Evolutionary conservation across 208 protist genomes (phyloP).

Genomic region (Angomonas ambiguus): DNA sequence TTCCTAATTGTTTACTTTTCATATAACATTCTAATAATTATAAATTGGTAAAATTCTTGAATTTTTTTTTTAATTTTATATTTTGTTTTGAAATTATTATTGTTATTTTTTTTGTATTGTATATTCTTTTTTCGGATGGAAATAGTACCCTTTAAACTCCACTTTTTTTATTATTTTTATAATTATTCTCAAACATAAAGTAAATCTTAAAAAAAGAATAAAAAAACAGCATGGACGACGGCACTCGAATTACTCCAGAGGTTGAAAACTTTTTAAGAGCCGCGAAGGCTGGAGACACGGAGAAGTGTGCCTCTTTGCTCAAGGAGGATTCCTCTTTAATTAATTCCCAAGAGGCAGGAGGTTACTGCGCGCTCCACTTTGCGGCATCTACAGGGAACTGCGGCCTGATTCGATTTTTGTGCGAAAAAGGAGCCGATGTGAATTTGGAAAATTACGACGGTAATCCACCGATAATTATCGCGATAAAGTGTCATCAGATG

Average conservation of each 20-base stretch:
- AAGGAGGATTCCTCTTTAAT: slow-evolving; percentile 53
- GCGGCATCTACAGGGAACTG: slow-evolving; percentile 81
- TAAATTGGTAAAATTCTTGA: slow-evolving; percentile 2
- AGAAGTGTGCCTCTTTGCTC: slow-evolving; percentile 43
- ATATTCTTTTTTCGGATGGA: neutral
- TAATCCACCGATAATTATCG: slow-evolving; percentile 83
- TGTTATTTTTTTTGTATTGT: neutral
- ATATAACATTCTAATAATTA: too few species aligned
- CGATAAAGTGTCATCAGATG: slow-evolving; percentile 64
- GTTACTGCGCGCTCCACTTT: slow-evolving; percentile 85
- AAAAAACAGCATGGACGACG: slow-evolving; percentile 64
- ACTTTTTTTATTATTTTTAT: slow-evolving; percentile 11
- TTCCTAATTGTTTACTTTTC: neutral
- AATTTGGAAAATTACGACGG: slow-evolving; percentile 79
- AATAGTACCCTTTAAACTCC: neutral
- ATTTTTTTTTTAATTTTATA: neutral
- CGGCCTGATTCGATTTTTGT: slow-evolving; percentile 61
- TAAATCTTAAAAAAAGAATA: neutral
- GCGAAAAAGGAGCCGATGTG: slow-evolving; percentile 47
- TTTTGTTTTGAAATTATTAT: neutral
- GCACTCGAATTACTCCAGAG: slow-evolving; percentile 69
- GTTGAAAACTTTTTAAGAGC: slow-evolving; percentile 82
- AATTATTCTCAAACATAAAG: neutral
- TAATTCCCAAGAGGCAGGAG: slow-evolving; percentile 71
- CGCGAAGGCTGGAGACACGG: slow-evolving; percentile 44